phyloP scores from a whole-genome alignment of 139 green algal species.

The Helicosporidium sp. region DNA sequence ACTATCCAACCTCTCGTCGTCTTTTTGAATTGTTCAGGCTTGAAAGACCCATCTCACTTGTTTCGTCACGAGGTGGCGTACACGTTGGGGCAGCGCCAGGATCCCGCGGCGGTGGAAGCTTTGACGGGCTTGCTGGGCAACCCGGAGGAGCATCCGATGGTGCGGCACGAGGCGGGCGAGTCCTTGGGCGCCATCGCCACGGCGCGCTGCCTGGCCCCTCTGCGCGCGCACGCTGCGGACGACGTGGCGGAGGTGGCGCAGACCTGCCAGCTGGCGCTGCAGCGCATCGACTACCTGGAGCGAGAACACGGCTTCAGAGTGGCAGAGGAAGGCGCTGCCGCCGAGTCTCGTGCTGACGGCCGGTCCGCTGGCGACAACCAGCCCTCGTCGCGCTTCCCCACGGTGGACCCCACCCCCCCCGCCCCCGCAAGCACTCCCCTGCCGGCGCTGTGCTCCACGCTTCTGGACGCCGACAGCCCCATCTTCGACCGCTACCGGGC shows the following conservation, averaged over 20 bases:
- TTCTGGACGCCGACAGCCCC: constrained; percentile 49
- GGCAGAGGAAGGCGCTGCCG: background rate
- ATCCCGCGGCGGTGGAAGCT: constrained; percentile 33
- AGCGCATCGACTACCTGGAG: constrained; percentile 52
- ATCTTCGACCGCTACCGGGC: constrained; percentile 82
- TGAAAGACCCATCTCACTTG: constrained; percentile 52
- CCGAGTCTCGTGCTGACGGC: background rate
- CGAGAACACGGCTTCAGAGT: background rate
- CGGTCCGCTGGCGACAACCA: no score
- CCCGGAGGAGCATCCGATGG: constrained; percentile 52
- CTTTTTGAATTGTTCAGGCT: constrained; percentile 17
- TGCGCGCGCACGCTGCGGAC: constrained; percentile 38
- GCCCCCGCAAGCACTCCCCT: constrained; percentile 30
- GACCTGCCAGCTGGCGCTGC: constrained; percentile 85
- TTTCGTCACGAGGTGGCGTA: constrained; percentile 82
- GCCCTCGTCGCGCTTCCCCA: constrained; percentile 48
- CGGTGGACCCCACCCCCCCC: constrained; percentile 82
- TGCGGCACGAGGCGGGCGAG: constrained; percentile 75
- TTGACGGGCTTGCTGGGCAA: constrained; percentile 43
- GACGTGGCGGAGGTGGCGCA: constrained; percentile 57
- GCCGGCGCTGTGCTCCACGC: constrained; percentile 25
- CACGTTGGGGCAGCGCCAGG: constrained; percentile 69
- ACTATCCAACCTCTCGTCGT: background rate
- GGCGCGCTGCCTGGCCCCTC: constrained; percentile 32
- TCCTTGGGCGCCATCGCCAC: constrained; percentile 68